A percentile compares a stretch with the other conserved stretches of the same genome.
phyloP scores from a whole-genome alignment of 306 rosid genomes.

The Ochetophila trinervis region DNA sequence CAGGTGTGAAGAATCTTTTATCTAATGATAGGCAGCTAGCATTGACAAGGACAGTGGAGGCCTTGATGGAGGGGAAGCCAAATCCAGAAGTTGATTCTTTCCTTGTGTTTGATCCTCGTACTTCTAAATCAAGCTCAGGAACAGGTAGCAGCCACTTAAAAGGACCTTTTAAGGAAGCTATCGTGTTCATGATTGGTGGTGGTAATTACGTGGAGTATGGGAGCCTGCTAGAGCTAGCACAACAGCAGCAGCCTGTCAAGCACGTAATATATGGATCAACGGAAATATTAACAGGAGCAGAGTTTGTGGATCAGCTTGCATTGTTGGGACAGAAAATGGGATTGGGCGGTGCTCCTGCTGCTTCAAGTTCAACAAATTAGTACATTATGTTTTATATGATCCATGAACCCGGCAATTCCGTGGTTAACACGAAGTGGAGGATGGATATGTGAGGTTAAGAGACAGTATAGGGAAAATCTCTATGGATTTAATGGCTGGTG shows the following conservation, averaged over 20 bases:
- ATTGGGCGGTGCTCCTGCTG: conserved; percentile 48
- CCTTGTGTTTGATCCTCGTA: conserved; percentile 83
- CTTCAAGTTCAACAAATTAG: conserved; percentile 51
- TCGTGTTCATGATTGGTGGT: conserved; percentile 94
- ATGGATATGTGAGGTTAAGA: conserved; percentile 23
- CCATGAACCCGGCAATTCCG: conserved; percentile 20
- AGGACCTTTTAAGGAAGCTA: conserved; percentile 95
- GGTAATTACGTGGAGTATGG: conserved; percentile 92
- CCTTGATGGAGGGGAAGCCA: conserved; percentile 89
- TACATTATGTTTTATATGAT: conserved; percentile 14
- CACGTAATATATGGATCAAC: conserved; percentile 89
- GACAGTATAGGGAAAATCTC: conserved; percentile 9
- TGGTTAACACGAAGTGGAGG: conserved; percentile 23
- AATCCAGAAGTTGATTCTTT: conserved; percentile 87
- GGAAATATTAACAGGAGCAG: conserved; percentile 85
- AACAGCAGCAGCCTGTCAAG: conserved; percentile 74
- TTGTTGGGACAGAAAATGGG: conserved; percentile 93
- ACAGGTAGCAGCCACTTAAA: conserved; percentile 63
- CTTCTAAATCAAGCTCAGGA: conserved; percentile 78
- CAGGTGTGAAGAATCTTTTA: conserved; percentile 88
- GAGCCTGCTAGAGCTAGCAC: conserved; percentile 81
- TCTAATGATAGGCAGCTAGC: conserved; percentile 92
- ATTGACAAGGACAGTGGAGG: conserved; percentile 88
- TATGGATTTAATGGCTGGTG: conserved; percentile 22
- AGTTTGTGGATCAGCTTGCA: conserved; percentile 87